Percentiles rank a stretch among this genome's conserved stretches.
Evolutionary conservation across 1,284 basidiomycete genomes (phyloP).

Genomic region (Singerocomus inundabilis): DNA sequence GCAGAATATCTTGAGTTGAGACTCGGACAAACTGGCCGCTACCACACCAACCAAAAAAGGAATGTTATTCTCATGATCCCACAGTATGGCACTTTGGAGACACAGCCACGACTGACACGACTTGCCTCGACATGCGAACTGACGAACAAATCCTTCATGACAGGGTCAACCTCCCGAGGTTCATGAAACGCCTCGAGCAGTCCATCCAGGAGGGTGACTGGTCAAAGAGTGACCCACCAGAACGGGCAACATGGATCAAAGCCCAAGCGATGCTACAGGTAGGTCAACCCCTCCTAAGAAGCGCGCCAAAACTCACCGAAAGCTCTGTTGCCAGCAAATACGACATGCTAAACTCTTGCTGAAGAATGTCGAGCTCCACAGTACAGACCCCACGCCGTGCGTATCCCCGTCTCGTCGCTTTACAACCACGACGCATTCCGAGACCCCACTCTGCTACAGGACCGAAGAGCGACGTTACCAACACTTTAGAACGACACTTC

Average conservation of each 20-base stretch:
- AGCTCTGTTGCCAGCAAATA: conserved; percentile 48
- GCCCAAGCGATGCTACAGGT: conserved; percentile 61
- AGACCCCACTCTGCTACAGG: conserved; percentile 26
- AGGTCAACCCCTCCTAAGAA: conserved; percentile 6
- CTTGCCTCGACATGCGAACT: conserved; percentile 24
- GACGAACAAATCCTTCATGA: conserved; percentile 53
- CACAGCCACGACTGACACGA: conserved; percentile 8
- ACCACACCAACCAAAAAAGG: conserved; percentile 17
- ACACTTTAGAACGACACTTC: conserved; percentile 48
- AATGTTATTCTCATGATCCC: conserved; percentile 25
- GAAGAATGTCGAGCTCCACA: conserved; percentile 52
- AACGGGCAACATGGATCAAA: conserved; percentile 52
- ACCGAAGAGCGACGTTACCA: conserved; percentile 41
- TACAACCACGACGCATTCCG: neutral
- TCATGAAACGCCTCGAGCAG: conserved; percentile 62
- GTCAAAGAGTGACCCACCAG: conserved; percentile 35
- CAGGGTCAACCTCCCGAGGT: conserved; percentile 63
- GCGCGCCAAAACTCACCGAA: neutral
- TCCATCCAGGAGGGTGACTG: conserved; percentile 50
- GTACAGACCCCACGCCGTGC: conserved; percentile 45
- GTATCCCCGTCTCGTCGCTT: conserved; percentile 20
- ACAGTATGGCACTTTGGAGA: neutral
- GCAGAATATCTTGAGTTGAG: neutral
- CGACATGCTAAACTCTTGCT: conserved; percentile 59
- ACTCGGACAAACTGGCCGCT: conserved; percentile 5